Base-by-base conservation (phyloP, 805 yeast species). In the Candida stauntonica region DNA sequence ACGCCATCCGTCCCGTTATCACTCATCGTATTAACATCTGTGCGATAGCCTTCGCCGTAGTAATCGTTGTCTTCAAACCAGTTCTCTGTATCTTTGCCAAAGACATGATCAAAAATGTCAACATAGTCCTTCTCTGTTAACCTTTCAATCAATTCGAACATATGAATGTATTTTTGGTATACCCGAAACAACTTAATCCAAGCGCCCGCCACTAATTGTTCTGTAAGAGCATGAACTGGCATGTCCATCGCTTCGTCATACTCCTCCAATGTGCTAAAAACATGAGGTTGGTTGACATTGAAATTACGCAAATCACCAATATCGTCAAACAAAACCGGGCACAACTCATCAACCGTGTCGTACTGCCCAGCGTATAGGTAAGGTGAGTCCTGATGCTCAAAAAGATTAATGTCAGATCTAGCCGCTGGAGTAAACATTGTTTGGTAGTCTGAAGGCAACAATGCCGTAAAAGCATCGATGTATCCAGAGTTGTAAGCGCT, bases 61-160 rank as follows among this genome's bases (percentile, higher is more conserved):
- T 28, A 33, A 4, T 33, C 26, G 2, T 13, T 14, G 26, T 14
- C 12, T 7, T 28, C 37, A 17, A 35, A 35, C 29, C 29, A 35
- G 29, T 35, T 29, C 29, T 35, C 24, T 8, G 38, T 29, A 26
- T 26, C 41, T 15, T 30, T 26, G 15, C 38, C 41, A 23, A 33
- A 36, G 17, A 52, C 15, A 26, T 44, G 35, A 17, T 49, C 50
- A 38, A 41, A 45, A 3, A 51, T 34, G 7, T 51, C 50, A 21
- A 44, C 30, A 28, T 37, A 50, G 28, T 53, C 56, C 29, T 36
- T 39, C 16, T 42, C 40, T 14, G 45, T 29, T 38, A 50, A 34
- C 17, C 31, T 35, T 26, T 44, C 44, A 14, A 53, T 13, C 5
- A 50, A 35, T 3, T 46, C 49, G 31, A 38, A 47, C 3, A 50